Percentiles rank a stretch among this genome's conserved stretches.
These are phyloP conservation scores for Hypoxylon lienhwacheense DNA, from an alignment of 495 filamentous ascomycete genomes.

Conservation along the genomic window DNA sequence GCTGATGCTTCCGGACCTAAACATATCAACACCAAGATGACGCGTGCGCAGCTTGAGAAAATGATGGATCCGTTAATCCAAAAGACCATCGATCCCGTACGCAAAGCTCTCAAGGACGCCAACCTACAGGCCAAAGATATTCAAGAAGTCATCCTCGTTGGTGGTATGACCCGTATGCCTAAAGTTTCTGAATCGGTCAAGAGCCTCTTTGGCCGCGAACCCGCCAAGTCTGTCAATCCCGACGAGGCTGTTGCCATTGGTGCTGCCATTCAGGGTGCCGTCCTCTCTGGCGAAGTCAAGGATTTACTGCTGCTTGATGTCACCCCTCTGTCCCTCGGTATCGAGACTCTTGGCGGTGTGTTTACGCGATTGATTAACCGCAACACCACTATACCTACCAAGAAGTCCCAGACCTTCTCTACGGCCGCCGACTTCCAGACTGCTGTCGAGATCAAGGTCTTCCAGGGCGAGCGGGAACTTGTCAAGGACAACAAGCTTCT, in stretches of 20 bases:
- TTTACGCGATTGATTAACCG: constrained; percentile 99
- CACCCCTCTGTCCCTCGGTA: constrained; percentile 96
- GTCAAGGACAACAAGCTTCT: constrained; percentile 99
- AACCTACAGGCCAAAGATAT: constrained; percentile 92
- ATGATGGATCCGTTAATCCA: constrained; percentile 90
- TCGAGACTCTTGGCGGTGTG: constrained; percentile 98
- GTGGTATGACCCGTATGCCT: constrained; percentile 99
- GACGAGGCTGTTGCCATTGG: constrained; percentile 99
- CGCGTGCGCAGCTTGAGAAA: constrained; percentile 86
- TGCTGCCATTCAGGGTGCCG: constrained; percentile 96
- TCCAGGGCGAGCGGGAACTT: constrained; percentile 99
- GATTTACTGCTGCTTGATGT: constrained; percentile 96
- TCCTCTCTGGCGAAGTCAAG: constrained; percentile 94
- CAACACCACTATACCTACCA: constrained; percentile 99
- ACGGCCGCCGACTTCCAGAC: constrained; percentile 99
- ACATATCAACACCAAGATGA: constrained; percentile 96
- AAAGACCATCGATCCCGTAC: constrained; percentile 86
- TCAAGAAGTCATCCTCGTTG: constrained; percentile 97
- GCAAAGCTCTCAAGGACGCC: constrained; percentile 98
- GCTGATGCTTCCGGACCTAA: constrained; percentile 92
- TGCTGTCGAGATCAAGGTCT: constrained; percentile 99
- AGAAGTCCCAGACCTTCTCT: constrained; percentile 99
- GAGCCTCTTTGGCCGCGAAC: constrained; percentile 95
- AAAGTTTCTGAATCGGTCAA: constrained; percentile 98
- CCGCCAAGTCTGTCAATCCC: constrained; percentile 98